Base-by-base conservation (phyloP, 1,139 yeast species). In the Debaryomyces sp. region DNA sequence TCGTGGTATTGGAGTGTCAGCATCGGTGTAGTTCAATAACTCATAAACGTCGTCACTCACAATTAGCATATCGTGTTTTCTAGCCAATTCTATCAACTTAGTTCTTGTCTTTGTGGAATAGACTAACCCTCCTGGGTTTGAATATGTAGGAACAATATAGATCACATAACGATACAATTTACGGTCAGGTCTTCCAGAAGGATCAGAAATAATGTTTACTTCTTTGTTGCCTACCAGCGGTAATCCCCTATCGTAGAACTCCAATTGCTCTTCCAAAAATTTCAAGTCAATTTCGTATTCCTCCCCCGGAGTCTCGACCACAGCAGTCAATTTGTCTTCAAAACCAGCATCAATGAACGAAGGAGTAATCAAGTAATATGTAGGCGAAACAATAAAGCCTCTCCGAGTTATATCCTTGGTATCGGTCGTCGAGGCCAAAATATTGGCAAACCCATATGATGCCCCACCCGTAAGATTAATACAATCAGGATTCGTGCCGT, bases 31-130 rank as follows among this genome's bases (percentile, higher is more conserved):
- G 53, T 80, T 80, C 53, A 91, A 74, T 45, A 86, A 66, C 57
- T 91, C 97, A 61, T 91, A 91, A 3, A 91, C 97, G 59, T 91
- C 97, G 65, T 91, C 97, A 45, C 89, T 76, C 32, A 91, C 76
- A 38, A 91, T 73, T 53, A 91, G 70, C 73, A 90, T 74, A 62
- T 91, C 94, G 66, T 87, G 83, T 56, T 80, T 78, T 52, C 97
- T 79, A 0, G 97, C 96, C 41, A 91, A 62, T 38, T 80, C 79
- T 27, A 91, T 59, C 52, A 91, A 71, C 55, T 73, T 77, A 13
- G 55, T 26, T 50, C 90, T 73, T 6, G 87, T 82, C 42, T 75
- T 75, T 27, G 70, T 44, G 1, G 85, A 70, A 58, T 89, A 78
- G 0, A 85, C 77, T 41, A 85, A 73, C 5, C 96, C 96, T 26